Evolutionary conservation across 768 basidiomycete species (phyloP).

Genomic region (Suillus clintonianus): DNA sequence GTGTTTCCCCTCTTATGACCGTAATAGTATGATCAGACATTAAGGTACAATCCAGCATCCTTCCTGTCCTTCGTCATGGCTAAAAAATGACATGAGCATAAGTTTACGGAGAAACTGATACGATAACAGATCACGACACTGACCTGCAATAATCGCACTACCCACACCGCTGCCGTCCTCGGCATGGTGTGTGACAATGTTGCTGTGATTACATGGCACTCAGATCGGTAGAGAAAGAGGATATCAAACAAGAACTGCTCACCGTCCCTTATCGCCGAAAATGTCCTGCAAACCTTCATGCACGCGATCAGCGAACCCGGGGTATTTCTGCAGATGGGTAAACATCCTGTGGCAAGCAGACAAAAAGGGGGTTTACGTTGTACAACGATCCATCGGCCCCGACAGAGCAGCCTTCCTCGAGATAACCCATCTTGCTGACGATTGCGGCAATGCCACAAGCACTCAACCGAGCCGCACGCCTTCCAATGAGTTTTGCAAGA

Average conservation of each 20-base stretch:
- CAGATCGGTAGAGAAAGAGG: slow-evolving; percentile 36
- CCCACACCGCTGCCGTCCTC: slow-evolving; percentile 83
- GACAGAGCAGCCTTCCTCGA: slow-evolving; percentile 87
- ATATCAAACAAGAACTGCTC: slow-evolving; percentile 24
- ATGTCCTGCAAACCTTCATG: slow-evolving; percentile 93
- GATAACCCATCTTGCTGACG: slow-evolving; percentile 90
- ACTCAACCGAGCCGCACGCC: slow-evolving; percentile 86
- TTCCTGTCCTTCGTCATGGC: slow-evolving; percentile 90
- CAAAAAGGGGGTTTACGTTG: slow-evolving; percentile 58
- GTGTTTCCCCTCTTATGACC: not conserved
- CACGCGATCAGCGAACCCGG: slow-evolving; percentile 89
- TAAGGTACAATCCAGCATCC: slow-evolving; percentile 57
- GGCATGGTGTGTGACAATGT: slow-evolving; percentile 38
- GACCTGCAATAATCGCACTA: slow-evolving; percentile 91
- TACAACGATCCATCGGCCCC: slow-evolving; percentile 96
- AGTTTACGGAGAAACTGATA: not conserved
- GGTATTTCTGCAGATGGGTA: slow-evolving; percentile 80
- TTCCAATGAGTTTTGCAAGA: slow-evolving; percentile 85
- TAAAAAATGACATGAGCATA: slow-evolving; percentile 27
- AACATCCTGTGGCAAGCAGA: not conserved
- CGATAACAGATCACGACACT: slow-evolving; percentile 19
- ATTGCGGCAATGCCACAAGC: slow-evolving; percentile 97
- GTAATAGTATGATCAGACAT: slow-evolving; percentile 40
- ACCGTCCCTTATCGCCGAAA: slow-evolving; percentile 95
- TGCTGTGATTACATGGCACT: slow-evolving; percentile 72